Evolutionary conservation across 345 rosid species (phyloP).

Genomic region (Pistacia integerrima): DNA sequence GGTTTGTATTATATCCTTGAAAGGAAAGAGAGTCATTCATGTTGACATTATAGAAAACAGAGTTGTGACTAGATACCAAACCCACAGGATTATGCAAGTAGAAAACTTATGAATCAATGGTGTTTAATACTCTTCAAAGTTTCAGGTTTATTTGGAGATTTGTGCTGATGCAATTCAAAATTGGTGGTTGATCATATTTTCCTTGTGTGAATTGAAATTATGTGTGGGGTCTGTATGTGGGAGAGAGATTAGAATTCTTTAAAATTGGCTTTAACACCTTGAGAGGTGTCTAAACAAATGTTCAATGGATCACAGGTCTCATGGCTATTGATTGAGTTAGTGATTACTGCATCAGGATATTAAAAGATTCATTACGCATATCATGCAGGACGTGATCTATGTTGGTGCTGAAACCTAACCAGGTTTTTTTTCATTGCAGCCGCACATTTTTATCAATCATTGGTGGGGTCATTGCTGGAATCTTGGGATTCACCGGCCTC

Average conservation of each 20-base stretch:
- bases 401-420: constrained; percentile 4
- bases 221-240: not conserved
- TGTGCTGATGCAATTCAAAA: not conserved
- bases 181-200: not conserved
- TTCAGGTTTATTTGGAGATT: not conserved
- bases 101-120: not conserved
- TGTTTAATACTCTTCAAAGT: not conserved
- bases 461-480: constrained; percentile 91
- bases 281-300: not conserved
- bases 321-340: not conserved
- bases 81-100: not conserved
- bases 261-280: not conserved
- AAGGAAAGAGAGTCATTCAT: not conserved
- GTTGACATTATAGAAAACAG: not conserved
- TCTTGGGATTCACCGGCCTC: constrained; percentile 82
- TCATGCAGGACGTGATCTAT: not conserved
- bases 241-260: not conserved
- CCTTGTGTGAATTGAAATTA: not conserved
- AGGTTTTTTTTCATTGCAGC: constrained; percentile 44
- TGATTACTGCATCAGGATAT: not conserved
- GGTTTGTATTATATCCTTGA: constrained; percentile 42
- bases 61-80: not conserved
- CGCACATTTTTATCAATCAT: constrained; percentile 92
- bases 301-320: not conserved
- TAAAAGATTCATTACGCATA: not conserved